Evolutionary conservation across 352 stramenopile genomes (phyloP).

Genomic region (Pythium periplocum): DNA sequence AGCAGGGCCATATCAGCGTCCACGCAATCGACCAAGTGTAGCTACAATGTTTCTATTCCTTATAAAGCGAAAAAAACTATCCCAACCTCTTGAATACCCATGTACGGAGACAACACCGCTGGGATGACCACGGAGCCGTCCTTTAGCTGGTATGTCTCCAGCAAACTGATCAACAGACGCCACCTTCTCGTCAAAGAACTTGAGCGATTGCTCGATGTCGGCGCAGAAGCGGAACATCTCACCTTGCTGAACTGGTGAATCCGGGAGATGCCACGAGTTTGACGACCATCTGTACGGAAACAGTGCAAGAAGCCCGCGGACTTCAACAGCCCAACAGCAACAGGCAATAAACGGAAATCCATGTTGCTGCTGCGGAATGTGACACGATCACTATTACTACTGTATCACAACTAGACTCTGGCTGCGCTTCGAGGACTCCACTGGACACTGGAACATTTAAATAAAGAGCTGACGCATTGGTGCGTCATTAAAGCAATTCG

Average conservation of each 20-base stretch:
- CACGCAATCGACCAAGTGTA: constrained; percentile 9
- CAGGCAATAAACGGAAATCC: too few relatives aligned
- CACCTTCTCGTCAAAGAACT: constrained; percentile 78
- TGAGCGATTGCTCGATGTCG: constrained; percentile 54
- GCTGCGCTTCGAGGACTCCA: too few relatives aligned
- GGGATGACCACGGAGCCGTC: constrained; percentile 79
- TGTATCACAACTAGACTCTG: too few relatives aligned
- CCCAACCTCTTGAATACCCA: constrained; percentile 58
- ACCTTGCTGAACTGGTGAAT: constrained; percentile 90
- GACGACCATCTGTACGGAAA: constrained; percentile 80
- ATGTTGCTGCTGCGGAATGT: too few relatives aligned
- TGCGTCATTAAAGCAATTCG: too few relatives aligned
- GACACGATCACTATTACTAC: too few relatives aligned
- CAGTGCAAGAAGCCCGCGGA: constrained; percentile 85
- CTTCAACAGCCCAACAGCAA: constrained; percentile 48
- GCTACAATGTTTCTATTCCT: too few relatives aligned
- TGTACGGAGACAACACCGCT: constrained; percentile 70
- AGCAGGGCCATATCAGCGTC: constrained; percentile 22
- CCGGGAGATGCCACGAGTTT: constrained; percentile 78
- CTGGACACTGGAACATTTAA: too few relatives aligned
- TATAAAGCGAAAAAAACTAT: too few relatives aligned
- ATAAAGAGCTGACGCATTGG: too few relatives aligned
- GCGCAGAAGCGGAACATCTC: constrained; percentile 87
- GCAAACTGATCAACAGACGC: constrained; percentile 78
- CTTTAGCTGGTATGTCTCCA: constrained; percentile 80